A percentile compares a stretch with the other conserved stretches of the same genome.
Evolutionary conservation across 2,329 filamentous ascomycete genomes (phyloP).

Genomic region (Tolypocladium tropicale): DNA sequence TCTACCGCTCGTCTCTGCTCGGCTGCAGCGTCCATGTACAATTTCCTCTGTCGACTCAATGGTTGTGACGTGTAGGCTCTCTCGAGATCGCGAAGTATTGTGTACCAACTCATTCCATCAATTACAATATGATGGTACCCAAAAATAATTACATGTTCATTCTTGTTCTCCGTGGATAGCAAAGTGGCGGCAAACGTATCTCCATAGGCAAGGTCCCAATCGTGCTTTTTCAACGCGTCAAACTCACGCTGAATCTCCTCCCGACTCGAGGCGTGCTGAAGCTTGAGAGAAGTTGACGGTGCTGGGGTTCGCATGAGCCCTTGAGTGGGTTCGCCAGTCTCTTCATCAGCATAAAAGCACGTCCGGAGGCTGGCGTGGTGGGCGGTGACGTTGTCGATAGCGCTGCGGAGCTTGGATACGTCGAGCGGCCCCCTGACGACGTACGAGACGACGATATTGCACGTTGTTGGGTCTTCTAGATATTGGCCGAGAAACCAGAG

Average conservation of each 20-base stretch:
- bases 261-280: conserved; percentile 12
- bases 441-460: conserved; percentile 6
- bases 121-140: conserved; percentile 39
- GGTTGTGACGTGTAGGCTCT: conserved; percentile 21
- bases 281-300: conserved; percentile 9
- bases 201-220: conserved; percentile 27
- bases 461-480: conserved; percentile 7
- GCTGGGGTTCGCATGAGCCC: not conserved
- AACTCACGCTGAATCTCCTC: conserved; percentile 16
- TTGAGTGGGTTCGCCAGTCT: conserved; percentile 1
- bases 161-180: conserved; percentile 21
- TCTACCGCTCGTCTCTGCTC: not conserved
- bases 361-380: conserved; percentile 13
- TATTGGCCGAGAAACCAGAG: not conserved
- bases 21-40: not conserved
- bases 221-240: conserved; percentile 14
- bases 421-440: conserved; percentile 6
- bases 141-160: conserved; percentile 30
- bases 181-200: conserved; percentile 17
- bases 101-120: conserved; percentile 34
- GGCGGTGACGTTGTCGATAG: conserved; percentile 5
- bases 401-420: conserved; percentile 6
- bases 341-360: conserved; percentile 7
- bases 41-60: conserved; percentile 9
- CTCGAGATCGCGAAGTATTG: conserved; percentile 34